Evolutionary conservation across 1,284 basidiomycete genomes (phyloP).

Genomic region (Omphalotus olearius): DNA sequence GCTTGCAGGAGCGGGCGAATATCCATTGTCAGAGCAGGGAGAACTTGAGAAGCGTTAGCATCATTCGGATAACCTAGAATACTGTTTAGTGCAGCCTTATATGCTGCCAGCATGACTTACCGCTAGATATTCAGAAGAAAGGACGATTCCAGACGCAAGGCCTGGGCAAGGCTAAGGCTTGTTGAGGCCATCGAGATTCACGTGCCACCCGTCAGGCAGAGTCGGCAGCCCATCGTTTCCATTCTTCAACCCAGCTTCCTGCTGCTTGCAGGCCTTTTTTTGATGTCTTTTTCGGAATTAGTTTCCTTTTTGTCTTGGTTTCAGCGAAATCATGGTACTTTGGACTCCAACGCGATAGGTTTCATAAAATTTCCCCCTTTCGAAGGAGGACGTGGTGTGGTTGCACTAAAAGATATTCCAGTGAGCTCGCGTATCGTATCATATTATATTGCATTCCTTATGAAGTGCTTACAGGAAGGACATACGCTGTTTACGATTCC

Average conservation of each 20-base stretch:
- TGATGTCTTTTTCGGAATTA: constrained; percentile 17
- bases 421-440: constrained; percentile 34
- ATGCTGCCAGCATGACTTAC: no score
- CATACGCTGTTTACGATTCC: constrained; percentile 84
- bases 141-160: no score
- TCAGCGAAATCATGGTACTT: constrained; percentile 31
- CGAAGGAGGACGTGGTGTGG: constrained; percentile 63
- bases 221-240: no score
- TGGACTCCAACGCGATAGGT: constrained; percentile 41
- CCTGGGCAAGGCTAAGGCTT: no score
- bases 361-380: constrained; percentile 47
- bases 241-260: neutral
- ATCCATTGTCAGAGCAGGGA: constrained; percentile 15
- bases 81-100: no score
- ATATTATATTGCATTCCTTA: neutral
- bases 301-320: constrained; percentile 39
- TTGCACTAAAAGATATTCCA: constrained; percentile 69
- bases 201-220: neutral
- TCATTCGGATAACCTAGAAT: no score
- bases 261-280: neutral
- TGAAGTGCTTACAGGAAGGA: constrained; percentile 47
- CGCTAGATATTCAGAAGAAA: no score
- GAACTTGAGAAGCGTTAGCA: no score
- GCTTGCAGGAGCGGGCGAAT: constrained; percentile 32
- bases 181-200: neutral